Evolutionary conservation across 176 grass and related monocot genomes (phyloP), one percentile per base, ranked within the genome.

Genomic region (Aegilops umbellulata): DNA sequence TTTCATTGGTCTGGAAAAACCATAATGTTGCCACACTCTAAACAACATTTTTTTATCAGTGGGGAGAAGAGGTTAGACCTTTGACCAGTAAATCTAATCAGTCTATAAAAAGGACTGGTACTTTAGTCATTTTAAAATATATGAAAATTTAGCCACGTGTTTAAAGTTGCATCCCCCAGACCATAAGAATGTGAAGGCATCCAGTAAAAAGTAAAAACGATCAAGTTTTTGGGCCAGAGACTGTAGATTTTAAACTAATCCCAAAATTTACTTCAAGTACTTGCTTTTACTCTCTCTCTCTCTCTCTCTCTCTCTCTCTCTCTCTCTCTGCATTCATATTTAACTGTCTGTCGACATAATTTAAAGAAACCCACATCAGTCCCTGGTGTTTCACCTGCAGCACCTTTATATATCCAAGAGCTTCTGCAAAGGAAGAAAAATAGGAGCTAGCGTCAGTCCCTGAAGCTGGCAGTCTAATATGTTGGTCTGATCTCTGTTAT

Each of bases 401-500:
- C 64, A 77, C 47, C 47, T 77, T 60, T 71, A 47, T 77, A 65
- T 68, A 55, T 26, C 4, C 58, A 74, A 76, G 57, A 6, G 7
- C n/a, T 74, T 73, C 85, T 87, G 39, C 25, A 67, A 81, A 84
- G 65, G 22, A 71, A 84, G 69, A 64, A 85, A 90, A 81, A 42
- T 47, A 80, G 49, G 77, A 30, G 19, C 44, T 49, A 76, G 11
- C 75, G 22, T 86, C 61, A 70, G 29, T 80, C 13, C 68, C 80
- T 83, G 73, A 86, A 80, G 46, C 47, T 41, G 32, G 24, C 83
- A 74, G 60, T 75, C 77, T 90, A 88, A 90, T 35, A 69, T 90
- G 47, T 86, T 86, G 31, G 58, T 87, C 27, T 82, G 26, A 34
- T 80, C 63, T 89, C 83, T 83, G 82, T 85, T 88, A 30, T 90